Percentiles rank a stretch among this genome's conserved stretches.
These are phyloP conservation scores for Aureobasidium sp. DNA, from an alignment of 2,329 filamentous ascomycete species.

Conservation along the genomic window DNA sequence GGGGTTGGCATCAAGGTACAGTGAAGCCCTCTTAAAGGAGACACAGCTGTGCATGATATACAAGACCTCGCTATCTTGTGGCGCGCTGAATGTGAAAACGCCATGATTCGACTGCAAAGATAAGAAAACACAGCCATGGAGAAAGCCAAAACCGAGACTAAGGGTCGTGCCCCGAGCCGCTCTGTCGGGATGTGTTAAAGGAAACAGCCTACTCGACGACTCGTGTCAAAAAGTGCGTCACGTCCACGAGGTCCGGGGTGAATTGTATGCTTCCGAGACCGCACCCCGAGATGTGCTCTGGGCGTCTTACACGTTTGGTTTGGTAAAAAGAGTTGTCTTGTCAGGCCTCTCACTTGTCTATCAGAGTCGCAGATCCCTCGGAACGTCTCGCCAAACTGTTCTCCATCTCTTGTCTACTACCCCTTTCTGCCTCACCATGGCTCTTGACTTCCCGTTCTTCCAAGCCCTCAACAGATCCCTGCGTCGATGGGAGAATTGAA, in stretches of 20 bases:
- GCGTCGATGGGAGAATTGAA: neutral
- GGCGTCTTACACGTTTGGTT: neutral
- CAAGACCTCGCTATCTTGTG: neutral
- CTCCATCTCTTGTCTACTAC: neutral
- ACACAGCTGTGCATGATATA: neutral
- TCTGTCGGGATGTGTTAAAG: neutral
- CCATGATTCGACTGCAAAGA: neutral
- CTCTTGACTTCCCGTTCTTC: neutral
- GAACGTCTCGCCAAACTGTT: neutral
- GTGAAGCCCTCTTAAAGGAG: neutral
- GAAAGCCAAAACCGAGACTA: neutral
- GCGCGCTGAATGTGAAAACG: neutral
- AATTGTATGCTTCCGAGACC: neutral
- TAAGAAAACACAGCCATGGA: neutral
- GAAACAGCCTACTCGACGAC: neutral
- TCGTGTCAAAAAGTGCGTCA: neutral
- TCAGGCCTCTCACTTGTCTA: neutral
- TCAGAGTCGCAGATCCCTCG: neutral
- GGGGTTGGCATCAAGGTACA: neutral
- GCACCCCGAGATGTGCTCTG: neutral
- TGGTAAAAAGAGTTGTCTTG: neutral
- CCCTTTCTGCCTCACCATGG: neutral
- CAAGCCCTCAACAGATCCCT: neutral
- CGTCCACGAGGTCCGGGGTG: constrained; percentile 6
- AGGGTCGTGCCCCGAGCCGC: constrained; percentile 1